Evolutionary conservation across 441 rosid species (phyloP).

Genomic region (Erysimum cheiri): DNA sequence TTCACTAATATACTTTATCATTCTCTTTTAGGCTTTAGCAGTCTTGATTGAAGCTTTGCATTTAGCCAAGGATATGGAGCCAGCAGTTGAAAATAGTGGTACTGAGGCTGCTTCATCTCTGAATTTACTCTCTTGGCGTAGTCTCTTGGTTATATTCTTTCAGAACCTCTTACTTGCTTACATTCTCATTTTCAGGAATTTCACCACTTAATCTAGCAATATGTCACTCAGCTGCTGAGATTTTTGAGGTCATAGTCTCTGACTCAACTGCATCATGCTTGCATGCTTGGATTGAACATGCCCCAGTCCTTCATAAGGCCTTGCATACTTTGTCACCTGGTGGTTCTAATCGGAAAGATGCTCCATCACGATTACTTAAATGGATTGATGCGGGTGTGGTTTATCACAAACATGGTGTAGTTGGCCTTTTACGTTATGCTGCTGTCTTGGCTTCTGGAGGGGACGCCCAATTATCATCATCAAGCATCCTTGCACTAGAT

Average conservation of each 20-base stretch:
- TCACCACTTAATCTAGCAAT: slow-evolving; percentile 93
- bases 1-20: slow-evolving; percentile 27
- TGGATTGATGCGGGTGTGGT: slow-evolving; percentile 97
- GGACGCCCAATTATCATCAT: slow-evolving; percentile 84
- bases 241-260: slow-evolving; percentile 88
- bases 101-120: slow-evolving; percentile 39
- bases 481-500: slow-evolving; percentile 79
- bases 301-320: slow-evolving; percentile 88
- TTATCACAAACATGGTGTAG: slow-evolving; percentile 90
- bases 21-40: slow-evolving; percentile 64
- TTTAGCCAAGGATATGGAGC: slow-evolving; percentile 80
- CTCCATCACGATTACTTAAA: slow-evolving; percentile 88
- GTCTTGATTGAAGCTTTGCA: slow-evolving; percentile 88
- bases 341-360: slow-evolving; percentile 94
- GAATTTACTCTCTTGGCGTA: slow-evolving; percentile 32
- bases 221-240: slow-evolving; percentile 97
- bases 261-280: slow-evolving; percentile 88
- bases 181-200: slow-evolving; percentile 68
- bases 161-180: slow-evolving; percentile 42
- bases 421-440: slow-evolving; percentile 91
- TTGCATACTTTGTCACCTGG: slow-evolving; percentile 92
- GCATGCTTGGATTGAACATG: slow-evolving; percentile 90
- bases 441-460: slow-evolving; percentile 95
- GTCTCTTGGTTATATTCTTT: slow-evolving; percentile 37
- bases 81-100: slow-evolving; percentile 73